Percentiles rank a stretch among this genome's conserved stretches.
Conservation (phyloP, 108 stramenopile genomes). For the Skeletonema menzelii region DNA sequence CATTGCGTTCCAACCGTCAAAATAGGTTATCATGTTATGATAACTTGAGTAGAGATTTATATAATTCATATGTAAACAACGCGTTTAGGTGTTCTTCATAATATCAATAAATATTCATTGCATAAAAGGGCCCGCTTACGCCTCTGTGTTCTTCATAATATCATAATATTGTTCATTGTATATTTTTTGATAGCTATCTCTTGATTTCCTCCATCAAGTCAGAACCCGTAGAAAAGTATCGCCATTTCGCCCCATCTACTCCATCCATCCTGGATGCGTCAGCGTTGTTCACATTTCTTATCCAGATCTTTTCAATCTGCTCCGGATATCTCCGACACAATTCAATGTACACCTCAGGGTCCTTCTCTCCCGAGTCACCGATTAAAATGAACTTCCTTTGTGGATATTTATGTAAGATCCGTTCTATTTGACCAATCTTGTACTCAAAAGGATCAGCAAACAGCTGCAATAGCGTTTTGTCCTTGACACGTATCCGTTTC, state of each 20-base stretch:
- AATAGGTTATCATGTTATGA: background rate
- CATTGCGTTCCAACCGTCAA: constrained; percentile 1
- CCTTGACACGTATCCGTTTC: constrained; percentile 41
- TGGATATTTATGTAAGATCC: constrained; percentile 27
- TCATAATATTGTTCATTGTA: too few relatives aligned
- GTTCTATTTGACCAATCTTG: constrained; percentile 36
- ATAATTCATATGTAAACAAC: background rate
- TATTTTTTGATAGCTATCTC: too few relatives aligned
- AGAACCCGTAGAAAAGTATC: constrained; percentile 6
- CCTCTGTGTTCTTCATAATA: too few relatives aligned
- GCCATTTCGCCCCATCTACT: constrained; percentile 1
- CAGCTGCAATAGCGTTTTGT: constrained; percentile 33
- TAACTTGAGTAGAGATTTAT: background rate
- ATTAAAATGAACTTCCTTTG: constrained; percentile 45
- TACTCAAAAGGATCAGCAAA: constrained; percentile 40
- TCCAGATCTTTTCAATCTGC: constrained; percentile 43
- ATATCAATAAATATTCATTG: too few relatives aligned
- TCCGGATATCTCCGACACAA: constrained; percentile 36
- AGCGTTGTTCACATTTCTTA: constrained; percentile 29
- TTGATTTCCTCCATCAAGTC: constrained; percentile 10
- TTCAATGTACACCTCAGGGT: constrained; percentile 45
- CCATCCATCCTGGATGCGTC: constrained; percentile 17
- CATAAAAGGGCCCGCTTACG: too few relatives aligned
- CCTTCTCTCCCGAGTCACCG: constrained; percentile 54
- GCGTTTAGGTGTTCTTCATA: background rate